These are phyloP conservation scores for Tieghemostelium lacteum DNA, from an alignment of 78 protist species.

Conservation along the genomic window DNA sequence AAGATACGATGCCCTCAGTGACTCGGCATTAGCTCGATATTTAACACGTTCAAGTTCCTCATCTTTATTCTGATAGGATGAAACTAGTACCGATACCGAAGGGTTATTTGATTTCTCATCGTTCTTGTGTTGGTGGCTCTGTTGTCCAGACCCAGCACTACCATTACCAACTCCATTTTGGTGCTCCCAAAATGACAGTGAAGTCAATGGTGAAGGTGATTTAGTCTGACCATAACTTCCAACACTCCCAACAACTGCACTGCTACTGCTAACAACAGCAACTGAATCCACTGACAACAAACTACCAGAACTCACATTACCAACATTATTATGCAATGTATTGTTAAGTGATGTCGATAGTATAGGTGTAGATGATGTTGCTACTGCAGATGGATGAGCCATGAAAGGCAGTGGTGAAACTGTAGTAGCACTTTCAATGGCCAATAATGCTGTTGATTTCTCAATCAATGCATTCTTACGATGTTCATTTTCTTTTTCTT, in stretches of 20 bases:
- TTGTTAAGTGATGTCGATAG: background rate
- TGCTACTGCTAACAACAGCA: background rate
- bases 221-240: background rate
- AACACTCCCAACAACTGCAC: background rate
- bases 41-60: constrained; percentile 54
- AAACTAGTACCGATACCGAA: constrained; percentile 29
- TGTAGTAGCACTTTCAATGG: background rate
- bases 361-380: background rate
- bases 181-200: constrained; percentile 54
- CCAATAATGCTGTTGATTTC: background rate
- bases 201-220: constrained; percentile 19
- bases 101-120: background rate
- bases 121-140: background rate
- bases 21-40: constrained; percentile 17
- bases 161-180: background rate
- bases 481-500: background rate
- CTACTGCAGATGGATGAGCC: no score
- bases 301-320: background rate
- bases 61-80: constrained; percentile 55
- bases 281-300: constrained; percentile 36
- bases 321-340: background rate
- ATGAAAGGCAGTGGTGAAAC: no score
- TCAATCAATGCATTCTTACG: background rate
- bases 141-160: background rate
- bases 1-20: constrained; percentile 12